Evolutionary conservation across 352 stramenopile species (phyloP), one percentile per base, ranked within the genome.

Genomic region (Globisporangium mamillatum): DNA sequence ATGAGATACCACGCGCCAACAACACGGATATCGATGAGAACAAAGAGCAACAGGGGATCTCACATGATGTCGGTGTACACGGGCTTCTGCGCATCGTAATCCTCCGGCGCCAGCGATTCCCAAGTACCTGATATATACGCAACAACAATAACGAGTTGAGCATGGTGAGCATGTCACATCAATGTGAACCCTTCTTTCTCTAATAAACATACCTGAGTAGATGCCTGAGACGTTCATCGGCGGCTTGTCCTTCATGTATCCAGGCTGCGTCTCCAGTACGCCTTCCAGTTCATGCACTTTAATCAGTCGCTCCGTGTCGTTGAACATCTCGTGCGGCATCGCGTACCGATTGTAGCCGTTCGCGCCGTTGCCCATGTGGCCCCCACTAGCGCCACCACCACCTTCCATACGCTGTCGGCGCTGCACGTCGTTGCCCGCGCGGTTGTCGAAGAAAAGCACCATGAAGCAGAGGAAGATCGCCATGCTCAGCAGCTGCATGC

Each of bases 381-480:
- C 18, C 7, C 14, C 44, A 7, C 44, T 18, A n/a, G 14, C 54
- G 1, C 27, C 54, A n/a, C 54, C 54, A 18, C 54, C 54, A 5
- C 46, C 50, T 16, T 70, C 58, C 24, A 63, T 73, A 22, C 70
- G 67, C n/a, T 55, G 66, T 57, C 61, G 63, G 20, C 55, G 53
- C 67, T 72, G 67, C 38, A 67, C 65, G 59, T 74, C 74, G 38
- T 87, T 76, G 24, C 77, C 75, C 10, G 82, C 79, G 73, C 82
- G 83, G 71, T 91, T 91, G 66, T 94, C 87, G 60, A 94, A 92
- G 71, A 94, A 93, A 29, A 94, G 74, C 58, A 94, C 83, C 75
- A 94, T 87, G 69, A 94, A 94, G 74, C 87, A 94, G 27, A 94
- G 75, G 57, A 94, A 94, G 58, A 94, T 94, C 44, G 87, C 86